Percentiles rank a stretch among this genome's conserved stretches.
Evolutionary conservation across 108 stramenopile species (phyloP).

Genomic region (Cylindrotheca closterium): DNA sequence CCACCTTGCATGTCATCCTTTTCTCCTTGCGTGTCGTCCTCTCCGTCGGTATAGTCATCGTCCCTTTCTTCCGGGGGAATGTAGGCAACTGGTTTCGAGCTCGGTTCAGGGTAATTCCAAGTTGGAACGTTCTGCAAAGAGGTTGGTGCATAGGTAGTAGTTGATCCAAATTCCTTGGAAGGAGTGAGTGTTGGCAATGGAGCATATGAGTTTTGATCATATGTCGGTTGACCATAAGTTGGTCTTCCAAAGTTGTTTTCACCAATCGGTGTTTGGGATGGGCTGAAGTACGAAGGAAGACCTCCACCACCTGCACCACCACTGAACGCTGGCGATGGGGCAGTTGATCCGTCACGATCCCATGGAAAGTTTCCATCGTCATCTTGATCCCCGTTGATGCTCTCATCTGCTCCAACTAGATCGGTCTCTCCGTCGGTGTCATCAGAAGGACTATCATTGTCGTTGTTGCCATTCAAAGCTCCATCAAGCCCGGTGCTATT

Average conservation of each 20-base stretch:
- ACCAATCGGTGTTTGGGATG: neutral
- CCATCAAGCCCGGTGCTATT: too few species aligned
- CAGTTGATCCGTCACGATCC: neutral
- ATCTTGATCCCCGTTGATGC: too few species aligned
- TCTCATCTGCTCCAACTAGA: too few species aligned
- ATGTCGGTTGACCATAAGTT: neutral
- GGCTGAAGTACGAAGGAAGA: too few species aligned
- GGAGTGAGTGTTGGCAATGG: neutral
- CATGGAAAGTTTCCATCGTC: too few species aligned
- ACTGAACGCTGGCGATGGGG: neutral
- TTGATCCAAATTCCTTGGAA: neutral
- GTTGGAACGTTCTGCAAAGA: neutral
- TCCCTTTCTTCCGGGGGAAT: constrained; percentile 19
- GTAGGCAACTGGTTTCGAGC: constrained; percentile 17
- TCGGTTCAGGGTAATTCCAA: constrained; percentile 2
- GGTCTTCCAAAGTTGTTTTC: neutral
- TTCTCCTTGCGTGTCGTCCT: neutral
- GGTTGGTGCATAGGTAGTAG: neutral
- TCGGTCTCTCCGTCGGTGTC: too few species aligned
- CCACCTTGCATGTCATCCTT: neutral
- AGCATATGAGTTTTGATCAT: too few species aligned
- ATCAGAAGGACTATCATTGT: too few species aligned
- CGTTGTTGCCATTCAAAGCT: too few species aligned
- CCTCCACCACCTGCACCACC: neutral
- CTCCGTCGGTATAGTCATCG: constrained; percentile 20